Percentiles rank a stretch among this genome's conserved stretches.
Conservation (phyloP, 192 early-diverging fungal species). For the Dispira parvispora region DNA sequence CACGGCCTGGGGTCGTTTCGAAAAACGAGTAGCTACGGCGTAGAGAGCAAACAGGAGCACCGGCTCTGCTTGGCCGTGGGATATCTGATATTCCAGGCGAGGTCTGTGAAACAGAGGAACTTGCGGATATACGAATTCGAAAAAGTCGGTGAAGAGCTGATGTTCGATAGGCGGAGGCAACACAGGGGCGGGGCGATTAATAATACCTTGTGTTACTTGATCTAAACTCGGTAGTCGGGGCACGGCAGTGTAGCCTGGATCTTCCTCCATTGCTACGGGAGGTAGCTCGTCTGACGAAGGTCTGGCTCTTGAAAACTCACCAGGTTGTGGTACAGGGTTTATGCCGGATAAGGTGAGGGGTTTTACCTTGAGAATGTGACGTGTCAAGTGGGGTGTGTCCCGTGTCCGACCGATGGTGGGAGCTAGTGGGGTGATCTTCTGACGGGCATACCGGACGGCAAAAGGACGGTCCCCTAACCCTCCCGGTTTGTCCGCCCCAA, state of each 20-base stretch:
- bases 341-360: not conserved
- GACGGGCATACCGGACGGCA: too few species aligned
- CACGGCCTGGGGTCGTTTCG: not conserved
- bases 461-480: too few species aligned
- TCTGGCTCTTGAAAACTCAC: not conserved
- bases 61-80: not conserved
- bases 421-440: too few species aligned
- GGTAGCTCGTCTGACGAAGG: not conserved
- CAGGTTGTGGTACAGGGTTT: not conserved
- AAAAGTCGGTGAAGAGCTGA: constrained; percentile 7
- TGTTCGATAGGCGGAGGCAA: not conserved
- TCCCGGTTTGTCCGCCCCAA: too few species aligned
- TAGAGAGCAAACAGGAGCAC: not conserved
- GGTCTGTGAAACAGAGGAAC: constrained; percentile 2
- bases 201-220: too few species aligned
- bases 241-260: too few species aligned
- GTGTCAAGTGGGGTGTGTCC: not conserved
- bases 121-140: not conserved
- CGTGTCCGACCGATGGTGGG: not conserved
- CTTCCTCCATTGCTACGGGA: not conserved
- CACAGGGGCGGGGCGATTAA: too few species aligned
- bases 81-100: not conserved
- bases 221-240: too few species aligned
- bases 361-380: constrained; percentile 1
- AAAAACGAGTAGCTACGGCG: not conserved